Conservation (phyloP, 1,284 basidiomycete species). For the Inonotus hispidus region DNA sequence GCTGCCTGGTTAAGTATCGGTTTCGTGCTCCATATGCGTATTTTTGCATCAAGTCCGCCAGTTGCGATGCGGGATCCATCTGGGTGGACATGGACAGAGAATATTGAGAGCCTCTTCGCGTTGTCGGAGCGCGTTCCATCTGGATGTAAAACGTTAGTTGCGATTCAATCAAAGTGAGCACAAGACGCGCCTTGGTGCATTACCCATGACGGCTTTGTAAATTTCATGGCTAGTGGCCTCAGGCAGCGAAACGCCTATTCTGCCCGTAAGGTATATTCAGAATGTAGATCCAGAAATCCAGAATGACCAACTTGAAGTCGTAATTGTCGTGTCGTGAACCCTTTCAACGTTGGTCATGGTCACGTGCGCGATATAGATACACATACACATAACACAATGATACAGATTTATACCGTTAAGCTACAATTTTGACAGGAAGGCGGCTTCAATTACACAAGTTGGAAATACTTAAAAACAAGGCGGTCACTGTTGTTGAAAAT, state of each 20-base stretch:
- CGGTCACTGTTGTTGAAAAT: background rate
- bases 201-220: conserved; percentile 76
- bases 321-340: no score
- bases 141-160: background rate
- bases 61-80: conserved; percentile 96
- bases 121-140: conserved; percentile 25
- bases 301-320: no score
- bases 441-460: no score
- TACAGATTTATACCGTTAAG: no score
- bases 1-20: conserved; percentile 78
- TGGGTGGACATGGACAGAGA: conserved; percentile 91
- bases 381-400: no score
- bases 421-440: no score
- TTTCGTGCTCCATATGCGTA: conserved; percentile 95
- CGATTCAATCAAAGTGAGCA: background rate
- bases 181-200: conserved; percentile 49
- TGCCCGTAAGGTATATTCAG: no score
- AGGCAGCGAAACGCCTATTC: no score
- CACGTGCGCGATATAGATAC: no score
- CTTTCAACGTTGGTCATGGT: no score
- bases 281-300: no score
- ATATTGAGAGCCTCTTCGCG: conserved; percentile 81
- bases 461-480: no score
- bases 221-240: conserved; percentile 42
- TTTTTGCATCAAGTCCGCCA: conserved; percentile 91